Conservation (phyloP, 352 stramenopile species). For the Lagenidium giganteum region DNA sequence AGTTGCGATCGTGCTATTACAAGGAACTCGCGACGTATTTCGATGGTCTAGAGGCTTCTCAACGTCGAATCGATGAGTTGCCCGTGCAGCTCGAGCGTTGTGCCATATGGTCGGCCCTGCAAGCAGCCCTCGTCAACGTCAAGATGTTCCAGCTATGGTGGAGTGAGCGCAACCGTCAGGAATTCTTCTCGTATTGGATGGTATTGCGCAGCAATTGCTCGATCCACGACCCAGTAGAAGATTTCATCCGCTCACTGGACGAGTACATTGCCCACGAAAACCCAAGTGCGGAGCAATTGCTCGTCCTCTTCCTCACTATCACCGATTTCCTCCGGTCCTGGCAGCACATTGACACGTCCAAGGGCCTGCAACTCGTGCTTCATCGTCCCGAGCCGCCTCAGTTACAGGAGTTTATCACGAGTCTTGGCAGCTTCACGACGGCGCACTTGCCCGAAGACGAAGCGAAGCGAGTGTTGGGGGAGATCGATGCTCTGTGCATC, state of each 20-base stretch:
- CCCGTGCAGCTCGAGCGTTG: slow-evolving; percentile 79
- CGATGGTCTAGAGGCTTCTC: slow-evolving; percentile 55
- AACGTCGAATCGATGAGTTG: slow-evolving; percentile 74
- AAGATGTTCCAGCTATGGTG: slow-evolving; percentile 87
- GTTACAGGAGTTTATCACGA: slow-evolving; percentile 69
- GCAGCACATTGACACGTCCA: slow-evolving; percentile 37
- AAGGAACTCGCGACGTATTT: slow-evolving; percentile 73
- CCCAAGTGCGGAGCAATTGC: slow-evolving; percentile 54
- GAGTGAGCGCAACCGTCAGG: slow-evolving; percentile 70
- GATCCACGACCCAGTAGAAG: slow-evolving; percentile 70
- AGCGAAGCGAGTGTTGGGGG: slow-evolving; percentile 40
- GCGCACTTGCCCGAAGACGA: slow-evolving; percentile 46
- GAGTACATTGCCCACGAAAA: slow-evolving; percentile 63
- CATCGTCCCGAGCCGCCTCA: slow-evolving; percentile 50
- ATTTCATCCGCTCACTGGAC: slow-evolving; percentile 75
- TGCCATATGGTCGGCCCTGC: slow-evolving; percentile 53
- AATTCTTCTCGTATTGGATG: slow-evolving; percentile 80
- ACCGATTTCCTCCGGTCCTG: slow-evolving; percentile 74
- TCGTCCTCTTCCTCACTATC: slow-evolving; percentile 70
- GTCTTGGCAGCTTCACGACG: slow-evolving; percentile 50
- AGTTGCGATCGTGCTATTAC: slow-evolving; percentile 66
- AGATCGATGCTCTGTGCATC: slow-evolving; percentile 61
- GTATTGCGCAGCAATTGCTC: slow-evolving; percentile 55
- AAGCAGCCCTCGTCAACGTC: slow-evolving; percentile 73
- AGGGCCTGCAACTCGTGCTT: slow-evolving; percentile 19